Evolutionary conservation across 2,329 filamentous ascomycete genomes (phyloP).

Genomic region (Botryotinia convoluta): DNA sequence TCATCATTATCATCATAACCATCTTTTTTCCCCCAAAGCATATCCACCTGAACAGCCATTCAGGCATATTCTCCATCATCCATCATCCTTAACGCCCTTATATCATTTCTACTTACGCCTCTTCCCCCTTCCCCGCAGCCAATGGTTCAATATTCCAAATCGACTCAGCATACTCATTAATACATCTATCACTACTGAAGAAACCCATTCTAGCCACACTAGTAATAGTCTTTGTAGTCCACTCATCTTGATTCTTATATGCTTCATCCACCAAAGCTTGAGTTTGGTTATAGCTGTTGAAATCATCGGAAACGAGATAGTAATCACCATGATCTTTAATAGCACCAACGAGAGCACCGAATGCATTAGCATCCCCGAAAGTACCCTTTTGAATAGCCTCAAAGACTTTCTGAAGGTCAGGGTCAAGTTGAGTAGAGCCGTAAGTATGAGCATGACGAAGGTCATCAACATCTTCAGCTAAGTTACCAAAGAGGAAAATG

Average conservation of each 20-base stretch:
- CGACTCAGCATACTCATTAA: constrained; percentile 93
- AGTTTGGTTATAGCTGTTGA: constrained; percentile 90
- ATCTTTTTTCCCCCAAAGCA: background rate
- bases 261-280: constrained; percentile 88
- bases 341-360: constrained; percentile 77
- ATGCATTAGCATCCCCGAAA: constrained; percentile 78
- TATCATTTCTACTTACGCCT: background rate
- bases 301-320: constrained; percentile 97
- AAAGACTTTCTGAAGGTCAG: constrained; percentile 78
- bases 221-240: constrained; percentile 85
- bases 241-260: constrained; percentile 88
- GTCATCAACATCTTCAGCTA: constrained; percentile 95
- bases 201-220: constrained; percentile 94
- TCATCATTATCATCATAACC: background rate
- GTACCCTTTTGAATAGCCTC: constrained; percentile 72
- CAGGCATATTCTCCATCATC: background rate
- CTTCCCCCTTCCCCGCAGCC: background rate
- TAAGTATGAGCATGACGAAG: constrained; percentile 89
- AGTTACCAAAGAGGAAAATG: constrained; percentile 96
- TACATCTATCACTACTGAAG: constrained; percentile 92
- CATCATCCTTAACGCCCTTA: background rate
- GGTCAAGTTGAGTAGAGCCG: constrained; percentile 72
- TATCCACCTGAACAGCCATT: background rate
- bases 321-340: constrained; percentile 94
- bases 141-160: constrained; percentile 95